Base-by-base conservation (phyloP, 1,284 basidiomycete genomes). In the Gomphus sp. region DNA sequence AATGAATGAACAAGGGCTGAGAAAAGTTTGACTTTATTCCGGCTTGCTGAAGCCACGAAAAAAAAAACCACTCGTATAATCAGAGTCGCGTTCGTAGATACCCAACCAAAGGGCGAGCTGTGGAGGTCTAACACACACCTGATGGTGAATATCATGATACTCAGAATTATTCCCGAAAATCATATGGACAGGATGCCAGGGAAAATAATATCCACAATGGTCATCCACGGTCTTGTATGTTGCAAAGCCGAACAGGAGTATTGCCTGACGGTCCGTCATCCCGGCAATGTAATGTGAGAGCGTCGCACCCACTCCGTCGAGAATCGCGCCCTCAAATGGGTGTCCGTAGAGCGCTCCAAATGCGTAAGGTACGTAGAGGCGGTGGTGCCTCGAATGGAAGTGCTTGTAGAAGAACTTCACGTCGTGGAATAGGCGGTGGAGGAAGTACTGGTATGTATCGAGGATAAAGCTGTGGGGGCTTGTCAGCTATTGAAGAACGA, bases 271-370 rank as follows among this genome's bases (percentile, higher is more conserved):
- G 2, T 88, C 79, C 12, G 82, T 84, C 80, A 99, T 87, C 10
- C 78, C 70, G 0, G 89, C 79, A 5, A 84, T 37, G 28, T 76
- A 69, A 67, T 98, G 89, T 0, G 94, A 91, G 22, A 98, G 64
- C 7, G 75, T 84, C 0, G 91, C 87, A 48, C 96, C 93, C 28
- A 89, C 71, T 2, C 87, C 84, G 72, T 99, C 96, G 63, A 99
- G 80, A 1, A 98, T 65, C 66, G 99, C 87, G 1, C 95, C 95
- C 69, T 99, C 96, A 49, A 99, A 66, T 0, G 95, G 95, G 69
- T 99, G 97, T 72, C 99, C 99, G 80, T 99, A 99, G 4, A 99
- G 79, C 10, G 96, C 91, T 22, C 97, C 97, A 67, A 92, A 99
- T 0, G 96, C 93, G 69, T 97, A 99, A 0, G 97, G 94, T 7